Evolutionary conservation across 176 grass and related monocot species (phyloP).

Genomic region (Oryza officinalis): DNA sequence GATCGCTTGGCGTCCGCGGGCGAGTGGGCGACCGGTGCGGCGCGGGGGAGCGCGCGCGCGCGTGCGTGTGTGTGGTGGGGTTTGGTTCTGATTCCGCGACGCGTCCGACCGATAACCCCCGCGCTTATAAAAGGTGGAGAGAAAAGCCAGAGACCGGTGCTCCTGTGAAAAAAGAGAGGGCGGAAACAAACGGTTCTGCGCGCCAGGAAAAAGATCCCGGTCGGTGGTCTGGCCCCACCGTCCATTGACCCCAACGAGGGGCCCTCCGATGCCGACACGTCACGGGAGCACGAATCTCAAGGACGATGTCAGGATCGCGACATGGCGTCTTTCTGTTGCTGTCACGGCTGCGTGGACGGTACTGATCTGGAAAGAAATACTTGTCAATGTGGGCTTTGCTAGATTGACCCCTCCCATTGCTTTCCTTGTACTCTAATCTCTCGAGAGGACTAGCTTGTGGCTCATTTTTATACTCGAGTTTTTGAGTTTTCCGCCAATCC

Average conservation of each 20-base stretch:
- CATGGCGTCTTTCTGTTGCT: background rate
- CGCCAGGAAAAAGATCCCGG: conserved; percentile 34
- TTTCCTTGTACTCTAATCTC: conserved; percentile 58
- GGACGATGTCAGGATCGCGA: background rate
- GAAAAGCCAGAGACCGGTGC: background rate
- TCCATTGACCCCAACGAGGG: conserved; percentile 25
- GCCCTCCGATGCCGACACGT: conserved; percentile 24
- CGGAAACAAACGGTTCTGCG: background rate
- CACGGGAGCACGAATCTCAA: conserved; percentile 23
- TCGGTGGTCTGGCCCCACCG: conserved; percentile 36
- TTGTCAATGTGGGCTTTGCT: background rate
- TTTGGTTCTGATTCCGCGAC: conserved; percentile 37
- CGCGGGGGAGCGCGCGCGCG: conserved; percentile 7
- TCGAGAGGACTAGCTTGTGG: background rate
- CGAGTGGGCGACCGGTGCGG: background rate
- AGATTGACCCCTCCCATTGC: conserved; percentile 32
- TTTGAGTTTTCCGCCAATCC: conserved; percentile 43
- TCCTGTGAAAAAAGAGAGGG: background rate
- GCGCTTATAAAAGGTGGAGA: conserved; percentile 45
- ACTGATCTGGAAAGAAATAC: background rate
- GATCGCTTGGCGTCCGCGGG: conserved; percentile 27
- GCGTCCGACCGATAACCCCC: background rate
- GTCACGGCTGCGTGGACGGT: conserved; percentile 44
- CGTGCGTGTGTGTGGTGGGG: conserved; percentile 18
- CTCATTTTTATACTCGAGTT: background rate